These are phyloP conservation scores for Artemisia argyi DNA, from an alignment of 129 eudicot species.

Conservation along the genomic window DNA sequence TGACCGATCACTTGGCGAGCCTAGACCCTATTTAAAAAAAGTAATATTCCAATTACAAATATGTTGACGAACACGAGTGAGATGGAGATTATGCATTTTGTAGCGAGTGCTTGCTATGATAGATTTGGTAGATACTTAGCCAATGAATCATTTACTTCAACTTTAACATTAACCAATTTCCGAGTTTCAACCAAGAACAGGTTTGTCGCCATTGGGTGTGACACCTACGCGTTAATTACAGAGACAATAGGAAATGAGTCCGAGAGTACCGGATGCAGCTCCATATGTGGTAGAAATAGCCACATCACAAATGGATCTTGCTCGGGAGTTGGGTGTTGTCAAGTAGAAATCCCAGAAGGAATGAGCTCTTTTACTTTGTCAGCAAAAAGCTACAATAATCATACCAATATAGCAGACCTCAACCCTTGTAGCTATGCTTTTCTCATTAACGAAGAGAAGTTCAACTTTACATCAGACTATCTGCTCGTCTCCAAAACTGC, in stretches of 20 bases:
- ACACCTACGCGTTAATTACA: background rate
- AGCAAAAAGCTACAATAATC: constrained; percentile 15
- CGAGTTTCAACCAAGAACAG: constrained; percentile 24
- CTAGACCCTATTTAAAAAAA: background rate
- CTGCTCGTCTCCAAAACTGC: background rate
- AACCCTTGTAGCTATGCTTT: constrained; percentile 44
- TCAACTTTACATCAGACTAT: constrained; percentile 1
- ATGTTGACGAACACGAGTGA: constrained; percentile 1
- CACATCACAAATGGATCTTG: constrained; percentile 24
- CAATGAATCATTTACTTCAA: background rate
- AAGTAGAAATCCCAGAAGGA: constrained; percentile 22
- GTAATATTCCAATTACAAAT: background rate
- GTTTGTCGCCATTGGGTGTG: constrained; percentile 32
- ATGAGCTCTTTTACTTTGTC: background rate
- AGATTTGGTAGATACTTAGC: background rate
- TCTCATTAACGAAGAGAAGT: constrained; percentile 9
- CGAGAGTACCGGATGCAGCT: constrained; percentile 15
- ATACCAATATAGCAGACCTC: background rate
- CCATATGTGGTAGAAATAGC: background rate
- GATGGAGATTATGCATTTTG: background rate
- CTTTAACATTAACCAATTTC: background rate
- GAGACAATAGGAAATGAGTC: background rate
- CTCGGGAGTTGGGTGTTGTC: constrained; percentile 39
- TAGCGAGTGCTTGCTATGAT: constrained; percentile 22
- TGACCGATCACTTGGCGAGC: too few relatives aligned